phyloP scores from a whole-genome alignment of 1,139 yeast species.

The Ogataea hybrid region DNA sequence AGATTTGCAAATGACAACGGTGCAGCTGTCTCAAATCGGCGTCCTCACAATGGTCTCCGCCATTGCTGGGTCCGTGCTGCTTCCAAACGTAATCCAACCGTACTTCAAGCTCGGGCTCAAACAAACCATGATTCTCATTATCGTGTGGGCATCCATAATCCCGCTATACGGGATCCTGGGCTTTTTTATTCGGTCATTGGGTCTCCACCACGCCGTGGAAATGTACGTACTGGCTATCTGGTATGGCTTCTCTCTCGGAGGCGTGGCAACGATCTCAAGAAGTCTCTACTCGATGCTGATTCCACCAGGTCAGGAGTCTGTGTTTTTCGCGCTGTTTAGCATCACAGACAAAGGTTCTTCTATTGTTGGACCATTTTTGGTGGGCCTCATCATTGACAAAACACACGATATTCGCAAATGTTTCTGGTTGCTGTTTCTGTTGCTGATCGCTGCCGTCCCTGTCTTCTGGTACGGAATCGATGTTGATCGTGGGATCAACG shows the following conservation, averaged over 20 bases:
- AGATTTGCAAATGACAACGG: slow-evolving; percentile 61
- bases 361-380: slow-evolving; percentile 62
- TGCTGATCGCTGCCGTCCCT: slow-evolving; percentile 52
- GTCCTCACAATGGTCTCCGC: slow-evolving; percentile 62
- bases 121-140: slow-evolving; percentile 46
- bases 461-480: slow-evolving; percentile 45
- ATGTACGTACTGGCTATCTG: slow-evolving; percentile 64
- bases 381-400: slow-evolving; percentile 62
- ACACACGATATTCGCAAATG: slow-evolving; percentile 70
- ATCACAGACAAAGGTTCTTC: slow-evolving; percentile 77
- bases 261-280: slow-evolving; percentile 61
- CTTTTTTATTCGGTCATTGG: slow-evolving; percentile 47
- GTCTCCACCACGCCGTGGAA: slow-evolving; percentile 58
- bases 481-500: slow-evolving; percentile 53
- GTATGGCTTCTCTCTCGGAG: slow-evolving; percentile 72
- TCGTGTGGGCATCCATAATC: slow-evolving; percentile 58
- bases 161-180: slow-evolving; percentile 69
- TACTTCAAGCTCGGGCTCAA: slow-evolving; percentile 42
- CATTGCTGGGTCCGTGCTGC: slow-evolving; percentile 54
- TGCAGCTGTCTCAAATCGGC: slow-evolving; percentile 58
- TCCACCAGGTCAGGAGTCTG: slow-evolving; percentile 67
- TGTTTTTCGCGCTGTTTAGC: slow-evolving; percentile 66
- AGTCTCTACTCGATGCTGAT: slow-evolving; percentile 62
- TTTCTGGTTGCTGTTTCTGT: slow-evolving; percentile 53
- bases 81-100: slow-evolving; percentile 48